phyloP scores from a whole-genome alignment of 75 land plant genomes.

The Cupressus sempervirens region DNA sequence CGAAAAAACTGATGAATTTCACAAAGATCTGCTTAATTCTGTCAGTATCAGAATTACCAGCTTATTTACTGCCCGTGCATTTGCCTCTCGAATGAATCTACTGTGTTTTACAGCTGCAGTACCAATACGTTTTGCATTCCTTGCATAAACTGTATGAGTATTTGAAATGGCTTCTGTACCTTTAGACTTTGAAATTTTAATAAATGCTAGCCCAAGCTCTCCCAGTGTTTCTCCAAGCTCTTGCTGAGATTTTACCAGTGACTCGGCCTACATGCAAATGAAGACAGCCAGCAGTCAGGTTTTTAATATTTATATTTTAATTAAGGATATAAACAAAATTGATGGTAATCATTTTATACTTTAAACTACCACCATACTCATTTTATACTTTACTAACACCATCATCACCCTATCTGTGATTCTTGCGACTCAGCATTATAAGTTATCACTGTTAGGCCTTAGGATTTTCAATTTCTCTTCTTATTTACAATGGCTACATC shows the following conservation, averaged over 20 bases:
- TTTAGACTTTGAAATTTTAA: slow-evolving; percentile 22
- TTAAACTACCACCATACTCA: neutral
- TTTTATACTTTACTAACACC: neutral
- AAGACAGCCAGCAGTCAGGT: neutral
- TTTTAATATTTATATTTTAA: neutral
- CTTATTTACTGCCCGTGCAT: slow-evolving; percentile 23
- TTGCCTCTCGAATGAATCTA: slow-evolving; percentile 20
- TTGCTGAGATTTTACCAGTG: slow-evolving; percentile 32
- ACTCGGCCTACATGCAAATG: slow-evolving; percentile 21
- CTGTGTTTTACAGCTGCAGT: slow-evolving; percentile 36
- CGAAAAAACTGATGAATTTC: neutral
- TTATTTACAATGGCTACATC: neutral
- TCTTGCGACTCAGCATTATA: neutral
- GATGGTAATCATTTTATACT: neutral
- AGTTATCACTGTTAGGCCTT: neutral
- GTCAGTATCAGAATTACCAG: slow-evolving; percentile 15
- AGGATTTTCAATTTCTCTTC: neutral
- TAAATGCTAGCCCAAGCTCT: slow-evolving; percentile 29
- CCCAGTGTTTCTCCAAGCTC: slow-evolving; percentile 31
- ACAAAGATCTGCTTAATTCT: neutral
- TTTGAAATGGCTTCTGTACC: slow-evolving; percentile 15
- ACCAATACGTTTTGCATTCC: slow-evolving; percentile 20
- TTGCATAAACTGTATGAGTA: slow-evolving; percentile 19
- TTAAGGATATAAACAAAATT: neutral
- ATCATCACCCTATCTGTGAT: neutral